Conservation (phyloP, 495 filamentous ascomycete genomes). For the Aspergillus ellipticus region DNA sequence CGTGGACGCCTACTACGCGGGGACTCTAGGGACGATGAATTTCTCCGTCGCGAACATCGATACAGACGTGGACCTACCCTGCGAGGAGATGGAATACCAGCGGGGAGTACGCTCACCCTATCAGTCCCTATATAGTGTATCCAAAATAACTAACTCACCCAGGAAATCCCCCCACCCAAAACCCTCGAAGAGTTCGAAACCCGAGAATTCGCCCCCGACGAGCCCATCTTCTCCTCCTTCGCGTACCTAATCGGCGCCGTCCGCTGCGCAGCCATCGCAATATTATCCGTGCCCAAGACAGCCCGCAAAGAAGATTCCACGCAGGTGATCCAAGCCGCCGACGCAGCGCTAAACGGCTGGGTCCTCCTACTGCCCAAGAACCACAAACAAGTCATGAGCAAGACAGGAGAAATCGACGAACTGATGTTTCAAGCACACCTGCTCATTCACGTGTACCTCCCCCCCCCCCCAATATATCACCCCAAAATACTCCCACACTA, state of each 20-base stretch:
- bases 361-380: conserved; percentile 23
- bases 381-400: conserved; percentile 26
- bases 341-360: conserved; percentile 27
- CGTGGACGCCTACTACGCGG: conserved; percentile 28
- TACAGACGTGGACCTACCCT: conserved; percentile 64
- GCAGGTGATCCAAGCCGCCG: conserved; percentile 25
- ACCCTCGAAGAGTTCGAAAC: conserved; percentile 72
- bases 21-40: conserved; percentile 26
- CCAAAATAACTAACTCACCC: not conserved
- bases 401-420: conserved; percentile 29
- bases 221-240: conserved; percentile 71
- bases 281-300: conserved; percentile 19
- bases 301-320: conserved; percentile 21
- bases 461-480: too few relatives aligned
- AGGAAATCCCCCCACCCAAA: conserved; percentile 60
- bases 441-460: conserved; percentile 30
- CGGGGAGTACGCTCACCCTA: conserved; percentile 53
- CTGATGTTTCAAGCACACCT: conserved; percentile 36
- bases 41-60: conserved; percentile 54
- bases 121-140: conserved; percentile 13
- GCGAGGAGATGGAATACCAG: conserved; percentile 69
- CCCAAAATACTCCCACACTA: not conserved
- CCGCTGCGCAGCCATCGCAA: conserved; percentile 25
- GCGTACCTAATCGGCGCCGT: conserved; percentile 64
- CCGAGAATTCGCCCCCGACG: conserved; percentile 57